These are phyloP conservation scores for Amniculicola lignicola DNA, from an alignment of 495 filamentous ascomycete genomes.

Conservation along the genomic window DNA sequence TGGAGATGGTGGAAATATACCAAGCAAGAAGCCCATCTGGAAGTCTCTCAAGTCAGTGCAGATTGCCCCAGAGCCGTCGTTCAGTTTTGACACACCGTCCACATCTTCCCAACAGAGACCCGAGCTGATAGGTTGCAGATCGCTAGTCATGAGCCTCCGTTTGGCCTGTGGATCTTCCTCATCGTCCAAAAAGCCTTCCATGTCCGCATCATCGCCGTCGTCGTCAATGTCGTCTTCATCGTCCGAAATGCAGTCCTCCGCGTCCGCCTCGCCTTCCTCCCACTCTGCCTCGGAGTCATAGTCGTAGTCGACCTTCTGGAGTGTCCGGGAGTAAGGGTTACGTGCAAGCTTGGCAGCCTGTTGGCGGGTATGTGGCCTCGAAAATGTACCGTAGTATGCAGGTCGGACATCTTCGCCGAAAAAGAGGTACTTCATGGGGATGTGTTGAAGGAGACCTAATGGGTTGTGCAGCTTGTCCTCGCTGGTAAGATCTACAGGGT, in stretches of 20 bases:
- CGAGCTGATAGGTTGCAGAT: constrained; percentile 70
- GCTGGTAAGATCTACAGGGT: constrained; percentile 47
- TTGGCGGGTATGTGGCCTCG: constrained; percentile 50
- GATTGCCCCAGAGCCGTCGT: constrained; percentile 45
- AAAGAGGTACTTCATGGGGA: constrained; percentile 73
- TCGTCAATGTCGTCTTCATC: constrained; percentile 76
- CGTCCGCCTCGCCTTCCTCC: constrained; percentile 78
- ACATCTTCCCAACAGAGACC: constrained; percentile 79
- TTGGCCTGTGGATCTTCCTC: constrained; percentile 44
- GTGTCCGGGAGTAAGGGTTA: constrained; percentile 60
- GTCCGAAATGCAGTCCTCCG: constrained; percentile 71
- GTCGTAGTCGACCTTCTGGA: constrained; percentile 80
- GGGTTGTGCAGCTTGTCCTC: constrained; percentile 40
- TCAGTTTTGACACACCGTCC: constrained; percentile 42
- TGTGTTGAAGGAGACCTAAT: constrained; percentile 53
- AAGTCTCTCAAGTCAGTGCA: constrained; percentile 50
- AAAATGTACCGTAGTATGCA: constrained; percentile 83
- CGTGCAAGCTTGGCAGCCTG: constrained; percentile 60
- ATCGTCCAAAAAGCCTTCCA: constrained; percentile 76
- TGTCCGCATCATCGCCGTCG: constrained; percentile 59
- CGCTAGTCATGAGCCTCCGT: constrained; percentile 54
- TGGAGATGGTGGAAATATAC: constrained; percentile 46
- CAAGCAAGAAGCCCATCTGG: constrained; percentile 68
- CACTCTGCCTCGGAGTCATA: constrained; percentile 98
- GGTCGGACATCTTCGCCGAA: constrained; percentile 88